phyloP scores from a whole-genome alignment of 257 asterid species.

The Linderniella brevidens region DNA sequence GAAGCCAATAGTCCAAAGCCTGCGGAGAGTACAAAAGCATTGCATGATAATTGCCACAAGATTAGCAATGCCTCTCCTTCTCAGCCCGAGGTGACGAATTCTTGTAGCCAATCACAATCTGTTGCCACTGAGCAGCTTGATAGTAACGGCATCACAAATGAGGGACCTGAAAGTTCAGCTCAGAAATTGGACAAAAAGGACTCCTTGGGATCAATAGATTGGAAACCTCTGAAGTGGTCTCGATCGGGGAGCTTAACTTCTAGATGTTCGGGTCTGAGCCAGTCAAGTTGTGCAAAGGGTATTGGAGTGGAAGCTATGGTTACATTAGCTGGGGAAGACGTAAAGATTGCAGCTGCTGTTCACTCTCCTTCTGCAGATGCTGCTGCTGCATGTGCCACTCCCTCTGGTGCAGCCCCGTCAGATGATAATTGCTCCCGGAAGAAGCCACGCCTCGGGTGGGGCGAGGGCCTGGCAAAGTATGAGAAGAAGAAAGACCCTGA shows the following conservation, averaged over 20 bases:
- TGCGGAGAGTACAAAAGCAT: constrained; percentile 30
- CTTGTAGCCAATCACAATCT: constrained; percentile 27
- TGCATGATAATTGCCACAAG: constrained; percentile 15
- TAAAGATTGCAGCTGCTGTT: constrained; percentile 15
- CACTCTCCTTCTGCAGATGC: constrained; percentile 22
- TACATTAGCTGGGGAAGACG: constrained; percentile 22
- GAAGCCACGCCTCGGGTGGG: constrained; percentile 98
- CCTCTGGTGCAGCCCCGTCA: constrained; percentile 20
- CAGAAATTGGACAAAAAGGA: constrained; percentile 49
- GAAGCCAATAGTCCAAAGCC: constrained; percentile 35
- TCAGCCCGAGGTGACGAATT: constrained; percentile 14
- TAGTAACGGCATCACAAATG: constrained; percentile 19
- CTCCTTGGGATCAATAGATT: constrained; percentile 37
- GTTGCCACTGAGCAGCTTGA: constrained; percentile 29
- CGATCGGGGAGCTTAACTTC: constrained; percentile 43
- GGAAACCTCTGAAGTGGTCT: constrained; percentile 44
- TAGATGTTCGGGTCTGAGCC: constrained; percentile 37
- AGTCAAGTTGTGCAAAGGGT: constrained; percentile 35
- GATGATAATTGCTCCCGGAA: constrained; percentile 68
- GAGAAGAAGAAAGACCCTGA: constrained; percentile 83
- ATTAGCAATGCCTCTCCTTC: constrained; percentile 12
- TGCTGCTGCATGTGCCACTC: constrained; percentile 12
- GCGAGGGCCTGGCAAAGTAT: constrained; percentile 91
- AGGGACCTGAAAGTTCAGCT: constrained; percentile 15
- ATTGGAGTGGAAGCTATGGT: constrained; percentile 28